Evolutionary conservation across 306 rosid species (phyloP).

Genomic region (Arachis hypogaea): DNA sequence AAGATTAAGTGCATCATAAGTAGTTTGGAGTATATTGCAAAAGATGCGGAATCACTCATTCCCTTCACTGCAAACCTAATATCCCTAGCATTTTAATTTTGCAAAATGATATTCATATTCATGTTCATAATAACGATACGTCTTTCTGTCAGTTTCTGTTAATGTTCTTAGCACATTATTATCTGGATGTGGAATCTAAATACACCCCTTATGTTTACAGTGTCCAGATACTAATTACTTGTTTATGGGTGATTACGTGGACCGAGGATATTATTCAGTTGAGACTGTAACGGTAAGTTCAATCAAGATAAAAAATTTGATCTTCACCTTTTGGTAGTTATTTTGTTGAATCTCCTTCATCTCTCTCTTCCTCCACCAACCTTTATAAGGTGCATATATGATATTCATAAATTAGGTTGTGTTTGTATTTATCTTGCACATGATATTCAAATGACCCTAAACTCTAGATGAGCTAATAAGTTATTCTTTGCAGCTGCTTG

Average conservation of each 20-base stretch:
- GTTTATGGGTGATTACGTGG: conserved; percentile 99
- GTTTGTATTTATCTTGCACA: no score
- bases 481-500: conserved; percentile 75
- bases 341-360: not conserved
- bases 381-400: conserved; percentile 12
- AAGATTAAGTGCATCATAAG: conserved; percentile 48
- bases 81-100: conserved; percentile 16
- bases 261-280: conserved; percentile 98
- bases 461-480: conserved; percentile 34
- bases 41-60: conserved; percentile 37
- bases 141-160: conserved; percentile 26
- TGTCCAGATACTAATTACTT: conserved; percentile 98
- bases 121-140: conserved; percentile 1
- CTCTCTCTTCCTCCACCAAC: not conserved
- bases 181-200: conserved; percentile 31
- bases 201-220: conserved; percentile 54
- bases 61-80: conserved; percentile 35
- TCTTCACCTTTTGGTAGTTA: conserved; percentile 22
- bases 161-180: conserved; percentile 11
- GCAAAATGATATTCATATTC: conserved; percentile 27
- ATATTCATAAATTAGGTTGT: conserved; percentile 31
- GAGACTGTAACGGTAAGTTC: conserved; percentile 94
- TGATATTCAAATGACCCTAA: no score
- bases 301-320: conserved; percentile 2
- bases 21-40: conserved; percentile 44